Evolutionary conservation across 1,284 basidiomycete species (phyloP), one percentile per base, ranked within the genome.

Genomic region (Sphagnurus paluster): DNA sequence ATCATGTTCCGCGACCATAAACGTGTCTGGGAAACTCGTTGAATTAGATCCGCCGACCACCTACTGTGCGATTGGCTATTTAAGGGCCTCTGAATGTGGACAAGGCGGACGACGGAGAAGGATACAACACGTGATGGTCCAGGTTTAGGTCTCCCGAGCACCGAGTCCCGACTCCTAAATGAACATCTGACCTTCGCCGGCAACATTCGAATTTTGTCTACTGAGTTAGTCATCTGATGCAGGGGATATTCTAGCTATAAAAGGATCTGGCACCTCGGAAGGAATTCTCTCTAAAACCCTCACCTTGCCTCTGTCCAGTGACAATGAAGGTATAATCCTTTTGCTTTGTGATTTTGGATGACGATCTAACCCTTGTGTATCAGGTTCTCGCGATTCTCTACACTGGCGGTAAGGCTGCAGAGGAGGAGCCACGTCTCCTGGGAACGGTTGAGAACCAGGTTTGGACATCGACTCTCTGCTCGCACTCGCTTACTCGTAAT

Each of bases 381-480:
- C 35, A 93, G 88, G 73, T 93, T 60, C 79, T 94, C 50, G 87
- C 88, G 58, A 82, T 94, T 58, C 81, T 94, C 45, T 90, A 91
- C 73, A 75, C 80, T 55, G 87, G 88, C 62, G 79, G 75, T 58
- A 61, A 81, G 52, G 84, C 88, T 53, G 93, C 94, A 46, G 58
- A 75, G 56, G 75, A 90, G 58, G 89, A 97, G 70, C 80, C 90
- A 42, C 82, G 89, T 66, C 84, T 97, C 32, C 78, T 96, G 37
- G 94, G 93, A 46, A 93, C 94, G 13, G 78, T 85, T 49, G 91
- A 98, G 72, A 98, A 97, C 75, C 79, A 84, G 74, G 86, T 8
- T 28, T 24, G 30, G n/a, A 33, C 29, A 5, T 34, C n/a, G 16
- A 23, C 16, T 13, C 4, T 35, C 26, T 39, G 24, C 10, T 2